Conservation (phyloP, 108 stramenopile genomes). For the Bacterosira constricta region DNA sequence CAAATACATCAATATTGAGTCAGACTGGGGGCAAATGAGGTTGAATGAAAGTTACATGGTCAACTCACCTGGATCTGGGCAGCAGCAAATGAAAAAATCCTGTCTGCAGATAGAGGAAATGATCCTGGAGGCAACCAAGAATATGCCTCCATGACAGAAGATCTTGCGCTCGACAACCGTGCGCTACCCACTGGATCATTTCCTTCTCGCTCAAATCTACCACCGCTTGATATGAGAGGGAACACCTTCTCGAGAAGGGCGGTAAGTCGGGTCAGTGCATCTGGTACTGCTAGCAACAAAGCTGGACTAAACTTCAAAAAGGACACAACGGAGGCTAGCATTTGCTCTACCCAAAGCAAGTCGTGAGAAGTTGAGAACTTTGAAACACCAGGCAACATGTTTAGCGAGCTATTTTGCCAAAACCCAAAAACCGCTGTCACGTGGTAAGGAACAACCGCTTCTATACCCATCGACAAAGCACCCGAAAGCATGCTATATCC, state of each 20-base stretch:
- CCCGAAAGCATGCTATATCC: conserved; percentile 78
- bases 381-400: conserved; percentile 41
- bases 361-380: conserved; percentile 64
- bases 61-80: conserved; percentile 64
- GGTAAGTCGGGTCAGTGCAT: conserved; percentile 73
- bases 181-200: conserved; percentile 50
- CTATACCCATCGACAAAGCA: conserved; percentile 70
- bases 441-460: conserved; percentile 63
- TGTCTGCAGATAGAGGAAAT: conserved; percentile 80
- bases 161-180: conserved; percentile 72
- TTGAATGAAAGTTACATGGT: neutral
- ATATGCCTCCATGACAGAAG: conserved; percentile 86
- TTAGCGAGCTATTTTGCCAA: conserved; percentile 66
- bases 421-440: conserved; percentile 57
- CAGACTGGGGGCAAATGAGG: too few species aligned
- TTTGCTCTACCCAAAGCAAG: conserved; percentile 72
- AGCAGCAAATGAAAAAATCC: conserved; percentile 78
- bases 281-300: conserved; percentile 78
- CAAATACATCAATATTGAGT: neutral
- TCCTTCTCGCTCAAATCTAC: conserved; percentile 57
- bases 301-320: conserved; percentile 81
- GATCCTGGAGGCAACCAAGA: conserved; percentile 90
- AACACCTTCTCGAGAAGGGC: conserved; percentile 75
- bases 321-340: conserved; percentile 68
- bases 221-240: conserved; percentile 61